Conservation (phyloP, 441 rosid genomes). For the Metrosideros polymorpha region DNA sequence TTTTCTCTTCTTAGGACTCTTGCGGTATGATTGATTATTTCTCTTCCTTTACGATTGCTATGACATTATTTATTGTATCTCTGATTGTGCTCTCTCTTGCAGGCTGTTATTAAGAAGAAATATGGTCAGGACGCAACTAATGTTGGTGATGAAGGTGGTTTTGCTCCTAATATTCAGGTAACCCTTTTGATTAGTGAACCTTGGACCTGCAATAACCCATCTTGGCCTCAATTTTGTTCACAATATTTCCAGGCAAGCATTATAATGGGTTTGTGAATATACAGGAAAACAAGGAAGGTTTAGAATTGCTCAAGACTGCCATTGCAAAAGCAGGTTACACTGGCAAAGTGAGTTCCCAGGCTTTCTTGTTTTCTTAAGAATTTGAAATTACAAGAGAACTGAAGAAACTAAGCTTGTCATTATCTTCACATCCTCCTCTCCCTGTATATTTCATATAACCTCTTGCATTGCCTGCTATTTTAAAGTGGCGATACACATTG, state of each 20-base stretch:
- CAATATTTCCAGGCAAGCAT: neutral
- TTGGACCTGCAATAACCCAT: neutral
- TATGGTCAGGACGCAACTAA: constrained; percentile 97
- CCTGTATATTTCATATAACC: neutral
- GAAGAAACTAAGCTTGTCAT: neutral
- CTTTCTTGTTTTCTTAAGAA: neutral
- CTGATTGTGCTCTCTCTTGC: neutral
- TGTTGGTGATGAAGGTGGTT: constrained; percentile 99
- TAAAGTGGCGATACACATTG: neutral
- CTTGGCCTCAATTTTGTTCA: neutral
- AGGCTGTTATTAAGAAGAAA: constrained; percentile 93
- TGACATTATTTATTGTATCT: neutral
- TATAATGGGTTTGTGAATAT: neutral
- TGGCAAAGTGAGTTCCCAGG: constrained; percentile 45
- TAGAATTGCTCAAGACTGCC: constrained; percentile 89
- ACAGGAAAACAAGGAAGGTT: constrained; percentile 98
- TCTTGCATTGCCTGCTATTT: neutral
- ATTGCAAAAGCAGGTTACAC: constrained; percentile 94
- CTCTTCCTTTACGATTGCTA: neutral
- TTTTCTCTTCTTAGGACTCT: neutral
- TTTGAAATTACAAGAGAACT: neutral
- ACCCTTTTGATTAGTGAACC: neutral
- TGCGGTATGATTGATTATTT: neutral
- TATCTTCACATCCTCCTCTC: neutral
- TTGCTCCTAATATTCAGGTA: constrained; percentile 96